Percentiles rank a stretch among this genome's conserved stretches.
Conservation (phyloP, 139 green algal genomes). For the Prasinococcaceae sp. region DNA sequence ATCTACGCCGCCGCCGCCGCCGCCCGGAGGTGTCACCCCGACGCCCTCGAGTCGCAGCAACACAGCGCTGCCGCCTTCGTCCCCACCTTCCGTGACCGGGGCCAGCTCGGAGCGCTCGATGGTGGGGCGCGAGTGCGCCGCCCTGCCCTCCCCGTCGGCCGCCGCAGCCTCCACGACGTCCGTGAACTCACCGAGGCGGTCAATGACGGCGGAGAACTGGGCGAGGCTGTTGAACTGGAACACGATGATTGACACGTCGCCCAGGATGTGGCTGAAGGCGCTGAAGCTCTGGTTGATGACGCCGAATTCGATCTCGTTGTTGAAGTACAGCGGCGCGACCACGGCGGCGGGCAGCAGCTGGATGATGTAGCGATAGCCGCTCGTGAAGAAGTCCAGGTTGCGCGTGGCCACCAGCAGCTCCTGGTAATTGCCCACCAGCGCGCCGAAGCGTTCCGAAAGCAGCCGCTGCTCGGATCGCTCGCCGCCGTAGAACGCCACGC, state of each 20-base stretch:
- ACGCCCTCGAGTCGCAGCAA: too few species aligned
- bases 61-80: too few species aligned
- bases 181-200: slow-evolving; percentile 17
- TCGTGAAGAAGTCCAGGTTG: slow-evolving; percentile 96
- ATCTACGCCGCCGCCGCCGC: neutral
- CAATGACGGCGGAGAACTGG: slow-evolving; percentile 73
- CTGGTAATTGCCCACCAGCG: slow-evolving; percentile 64
- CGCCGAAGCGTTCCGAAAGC: slow-evolving; percentile 37
- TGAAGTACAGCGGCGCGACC: slow-evolving; percentile 92
- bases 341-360: slow-evolving; percentile 87
- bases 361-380: slow-evolving; percentile 84
- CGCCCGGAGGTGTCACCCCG: too few species aligned
- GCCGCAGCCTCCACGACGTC: neutral
- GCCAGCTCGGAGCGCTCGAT: too few species aligned
- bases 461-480: slow-evolving; percentile 30
- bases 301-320: slow-evolving; percentile 92
- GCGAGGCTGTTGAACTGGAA: slow-evolving; percentile 88
- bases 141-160: too few species aligned
- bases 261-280: slow-evolving; percentile 93
- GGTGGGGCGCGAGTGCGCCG: too few species aligned
- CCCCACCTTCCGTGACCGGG: too few species aligned
- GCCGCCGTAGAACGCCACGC: slow-evolving; percentile 84
- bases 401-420: slow-evolving; percentile 59
- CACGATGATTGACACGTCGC: slow-evolving; percentile 84
- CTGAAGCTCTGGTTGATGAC: slow-evolving; percentile 89